Percentiles rank a stretch among this genome's conserved stretches.
Conservation (phyloP, 192 early-diverging fungal genomes). For the Coemansia sp. region DNA sequence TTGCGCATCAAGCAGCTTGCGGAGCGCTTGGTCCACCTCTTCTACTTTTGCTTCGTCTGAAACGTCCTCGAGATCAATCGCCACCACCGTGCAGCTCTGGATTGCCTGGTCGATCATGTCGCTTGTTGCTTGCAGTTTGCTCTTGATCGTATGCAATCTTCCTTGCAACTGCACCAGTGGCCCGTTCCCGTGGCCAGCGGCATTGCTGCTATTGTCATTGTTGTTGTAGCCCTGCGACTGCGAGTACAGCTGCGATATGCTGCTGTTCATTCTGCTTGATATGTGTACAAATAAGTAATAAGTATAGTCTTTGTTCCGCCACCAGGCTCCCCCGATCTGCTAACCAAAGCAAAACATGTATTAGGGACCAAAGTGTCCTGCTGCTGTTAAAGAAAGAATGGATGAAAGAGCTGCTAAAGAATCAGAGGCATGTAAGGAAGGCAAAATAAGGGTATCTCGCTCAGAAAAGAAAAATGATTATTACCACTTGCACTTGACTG, state of each 20-base stretch:
- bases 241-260: conserved; percentile 12
- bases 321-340: too few species aligned
- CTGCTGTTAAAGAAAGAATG: too few species aligned
- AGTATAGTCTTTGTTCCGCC: too few species aligned
- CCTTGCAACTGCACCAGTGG: conserved; percentile 25
- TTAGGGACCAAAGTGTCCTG: too few species aligned
- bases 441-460: too few species aligned
- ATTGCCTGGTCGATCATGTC: conserved; percentile 29
- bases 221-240: conserved; percentile 5
- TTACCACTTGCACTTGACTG: too few species aligned
- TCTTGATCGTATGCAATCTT: conserved; percentile 9
- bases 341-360: too few species aligned
- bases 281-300: not conserved
- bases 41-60: conserved; percentile 13
- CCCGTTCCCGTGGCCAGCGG: not conserved
- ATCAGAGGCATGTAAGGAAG: too few species aligned
- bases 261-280: conserved; percentile 5
- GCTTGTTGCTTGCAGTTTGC: conserved; percentile 10
- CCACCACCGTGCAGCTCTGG: conserved; percentile 26
- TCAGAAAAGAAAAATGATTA: too few species aligned
- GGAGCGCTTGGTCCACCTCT: conserved; percentile 25
- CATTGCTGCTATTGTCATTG: not conserved
- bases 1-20: conserved; percentile 32
- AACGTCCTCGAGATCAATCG: conserved; percentile 26
- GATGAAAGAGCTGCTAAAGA: not conserved